Base-by-base conservation (phyloP, 139 green algal genomes). In the Ettlia oleoabundans region DNA sequence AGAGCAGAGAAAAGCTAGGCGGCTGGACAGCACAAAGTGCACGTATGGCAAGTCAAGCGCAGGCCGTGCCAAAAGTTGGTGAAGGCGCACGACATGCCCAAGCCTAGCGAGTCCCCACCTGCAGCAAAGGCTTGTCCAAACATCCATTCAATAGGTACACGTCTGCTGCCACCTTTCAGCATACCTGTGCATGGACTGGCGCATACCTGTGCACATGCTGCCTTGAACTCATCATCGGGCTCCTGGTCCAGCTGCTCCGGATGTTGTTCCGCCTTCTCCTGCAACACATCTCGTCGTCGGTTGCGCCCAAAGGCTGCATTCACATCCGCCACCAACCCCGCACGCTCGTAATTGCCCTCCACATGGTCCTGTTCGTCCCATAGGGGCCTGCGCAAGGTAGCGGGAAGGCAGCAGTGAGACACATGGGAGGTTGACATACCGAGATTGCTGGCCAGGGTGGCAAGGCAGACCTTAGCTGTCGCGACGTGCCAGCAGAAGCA, bases 221-320 rank as follows among this genome's bases (percentile, higher is more conserved):
- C 80, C 51, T 52, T 65, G 33, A 71, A 42, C 58, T 84, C 65
- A 35, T 86, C 82, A 24, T 81, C 64, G 24, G 62, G 52, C 71
- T 72, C 41, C 24, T 65, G 65, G 52, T 84, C 65, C 42, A 86
- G 51, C 65, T 53, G n/a, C 42, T 51, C 76, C 8, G 76, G 76
- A 30, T 64, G 40, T 24, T 32, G 42, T 47, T 67, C 78, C 35
- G 51, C 77, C 78, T 83, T 76, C 51, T 82, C 77, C 38, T 47
- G 5, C 47, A 83, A 33, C 33, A 77, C 51, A 51, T 86, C 72
- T 42, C 47, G 64, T 64, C 37, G 43, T 21, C 7, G 32, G 37
- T 90, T 90, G 32, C 82, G 51, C 22, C 86, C 86, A 64, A 69
- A 82, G 15, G 61, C 83, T 21, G 42, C 68, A 47, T 89, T 90